A percentile compares a stretch with the other conserved stretches of the same genome.
Evolutionary conservation across 2,329 filamentous ascomycete genomes (phyloP).

Genomic region (Furcasterigmium sp.): DNA sequence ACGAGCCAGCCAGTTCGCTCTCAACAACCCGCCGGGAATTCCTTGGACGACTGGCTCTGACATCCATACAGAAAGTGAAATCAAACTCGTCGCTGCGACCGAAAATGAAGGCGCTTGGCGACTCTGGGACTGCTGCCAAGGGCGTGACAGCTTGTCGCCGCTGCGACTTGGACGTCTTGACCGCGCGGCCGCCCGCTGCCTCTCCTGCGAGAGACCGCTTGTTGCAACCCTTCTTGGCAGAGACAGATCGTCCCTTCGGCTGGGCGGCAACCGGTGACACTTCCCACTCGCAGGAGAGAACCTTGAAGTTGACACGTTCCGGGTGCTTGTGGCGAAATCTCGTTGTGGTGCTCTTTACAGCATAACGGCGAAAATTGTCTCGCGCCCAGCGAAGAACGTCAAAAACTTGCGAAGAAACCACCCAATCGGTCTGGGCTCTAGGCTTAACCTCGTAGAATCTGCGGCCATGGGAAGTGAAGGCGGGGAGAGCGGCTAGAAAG

Average conservation of each 20-base stretch:
- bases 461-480: slow-evolving; percentile 20
- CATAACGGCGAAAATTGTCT: slow-evolving; percentile 29
- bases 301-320: slow-evolving; percentile 30
- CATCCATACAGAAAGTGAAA: not conserved
- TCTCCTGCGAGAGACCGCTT: slow-evolving; percentile 2
- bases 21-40: too few relatives aligned
- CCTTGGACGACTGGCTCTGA: too few relatives aligned
- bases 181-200: not conserved
- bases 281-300: slow-evolving; percentile 35
- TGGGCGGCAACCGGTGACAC: not conserved
- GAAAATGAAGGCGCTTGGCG: not conserved
- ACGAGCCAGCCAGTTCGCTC: too few relatives aligned
- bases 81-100: not conserved
- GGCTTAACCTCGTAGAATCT: slow-evolving; percentile 23
- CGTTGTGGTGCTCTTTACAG: slow-evolving; percentile 24
- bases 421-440: slow-evolving; percentile 23
- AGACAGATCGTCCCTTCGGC: not conserved
- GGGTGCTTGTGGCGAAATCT: slow-evolving; percentile 22
- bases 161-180: not conserved
- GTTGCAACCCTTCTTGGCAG: not conserved
- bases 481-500: slow-evolving; percentile 1
- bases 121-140: not conserved
- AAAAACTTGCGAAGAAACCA: slow-evolving; percentile 26
- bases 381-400: slow-evolving; percentile 32
- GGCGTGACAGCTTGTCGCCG: not conserved